Evolutionary conservation across 495 filamentous ascomycete genomes (phyloP), one percentile per base, ranked within the genome.

Genomic region (Podospora pseudocomata): DNA sequence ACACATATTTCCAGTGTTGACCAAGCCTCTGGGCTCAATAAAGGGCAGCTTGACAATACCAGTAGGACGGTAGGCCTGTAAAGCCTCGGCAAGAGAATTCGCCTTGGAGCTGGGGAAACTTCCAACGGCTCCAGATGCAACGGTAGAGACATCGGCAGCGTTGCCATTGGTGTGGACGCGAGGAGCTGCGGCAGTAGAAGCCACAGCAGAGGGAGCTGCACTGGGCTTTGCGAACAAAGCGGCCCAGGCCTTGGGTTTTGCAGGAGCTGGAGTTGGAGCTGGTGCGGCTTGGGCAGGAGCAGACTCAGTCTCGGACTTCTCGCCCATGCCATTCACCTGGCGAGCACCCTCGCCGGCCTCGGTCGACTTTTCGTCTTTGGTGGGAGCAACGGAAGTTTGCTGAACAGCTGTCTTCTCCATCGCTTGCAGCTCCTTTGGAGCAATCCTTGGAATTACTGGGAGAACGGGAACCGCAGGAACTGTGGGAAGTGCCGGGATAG

Each of bases 1-100:
- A 80, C 95, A 99, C 93, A 98, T 95, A 75, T 99, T 99, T 7
- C 95, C 95, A 58, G 94, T 96, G 78, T 99, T 99, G 59, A 97
- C 89, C 72, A 99, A 86, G 4, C 95, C 95, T 62, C 96, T 85
- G n/a, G 95, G 95, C 77, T 98, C 92, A 5, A 99, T 84, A 75
- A 97, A 97, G 13, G 88, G 79, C 63, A 94, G 81, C 72, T 91
- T 93, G 5, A 86, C 84, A 19, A 84, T 82, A 55, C 82, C 81
- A 30, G 83, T 83, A 53, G 89, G 86, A 63, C 84, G 86, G 73
- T 91, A 90, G 19, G 82, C 86, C 59, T 82, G 82, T 44, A 97
- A 77, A 53, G 90, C 91, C 68, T 96, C 90, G 4, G 87, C 88
- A 60, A 96, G 74, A 53, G 91, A 89, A 71, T 83, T 86, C 44